Evolutionary conservation across 257 asterid genomes (phyloP), one percentile per base, ranked within the genome.

Genomic region (Capsicum baccatum): DNA sequence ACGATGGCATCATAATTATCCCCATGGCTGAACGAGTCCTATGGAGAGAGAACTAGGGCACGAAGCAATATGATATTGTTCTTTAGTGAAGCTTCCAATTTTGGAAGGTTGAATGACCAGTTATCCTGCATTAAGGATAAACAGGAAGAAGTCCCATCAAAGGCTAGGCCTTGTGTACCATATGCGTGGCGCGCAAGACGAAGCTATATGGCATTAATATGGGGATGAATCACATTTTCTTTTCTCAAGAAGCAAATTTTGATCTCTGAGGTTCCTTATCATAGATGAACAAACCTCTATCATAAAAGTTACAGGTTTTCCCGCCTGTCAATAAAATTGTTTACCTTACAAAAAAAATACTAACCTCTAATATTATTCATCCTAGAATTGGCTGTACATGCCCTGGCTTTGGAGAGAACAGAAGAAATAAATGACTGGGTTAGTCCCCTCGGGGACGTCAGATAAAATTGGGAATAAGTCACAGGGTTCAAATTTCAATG

Each of bases 401-500:
- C 52, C 52, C 44, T 74, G 13, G 12, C 21, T 60, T 21, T 74
- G 21, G 8, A 74, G 81, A 50, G 8, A 52, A 69, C 79, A 54
- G 47, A 21, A 52, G 21, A 74, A 74, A 74, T 7, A 47, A 74
- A 74, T 42, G 19, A 39, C 79, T 16, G n/a, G 79, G 79, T 16
- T 83, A 44, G 83, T 83, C 85, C 91, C 89, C 85, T 83, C 60
- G 88, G 84, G 83, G 87, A 85, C 85, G 85, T 85, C 86, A 86
- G 87, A 85, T 88, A 85, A 85, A 88, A 85, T 83, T 85, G 88
- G 88, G 85, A 83, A 69, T 16, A 2, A 16, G 9, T 69, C 33
- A 42, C 35, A 8, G 8, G 9, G 5, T 74, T 21, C 44, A 26
- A 26, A 26, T 26, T 26, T 26, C 33, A 21, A 21, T 50, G 44